phyloP scores from a whole-genome alignment of 225 moss, liverwort and hornwort species.

The Bryum argenteum region DNA sequence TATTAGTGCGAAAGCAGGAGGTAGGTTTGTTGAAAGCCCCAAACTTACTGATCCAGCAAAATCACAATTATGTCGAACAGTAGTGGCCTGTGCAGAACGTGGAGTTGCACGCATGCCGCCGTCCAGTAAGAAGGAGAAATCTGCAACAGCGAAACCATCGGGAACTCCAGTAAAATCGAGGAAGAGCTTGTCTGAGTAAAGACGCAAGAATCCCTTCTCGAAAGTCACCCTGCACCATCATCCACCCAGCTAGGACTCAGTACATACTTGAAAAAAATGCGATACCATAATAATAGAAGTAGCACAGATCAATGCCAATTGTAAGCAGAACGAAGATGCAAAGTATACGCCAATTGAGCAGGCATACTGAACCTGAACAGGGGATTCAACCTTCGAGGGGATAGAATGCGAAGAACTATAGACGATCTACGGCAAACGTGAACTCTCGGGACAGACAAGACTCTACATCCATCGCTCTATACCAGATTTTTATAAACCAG shows the following conservation, averaged over 20 bases:
- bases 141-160: slow-evolving; percentile 55
- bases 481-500: not conserved
- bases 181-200: slow-evolving; percentile 64
- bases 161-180: slow-evolving; percentile 80
- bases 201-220: slow-evolving; percentile 54
- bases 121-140: slow-evolving; percentile 53
- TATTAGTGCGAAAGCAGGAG: slow-evolving; percentile 68
- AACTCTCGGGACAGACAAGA: slow-evolving; percentile 6
- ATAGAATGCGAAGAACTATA: slow-evolving; percentile 8
- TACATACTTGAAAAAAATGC: not conserved
- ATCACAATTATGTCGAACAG: slow-evolving; percentile 52
- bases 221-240: slow-evolving; percentile 71
- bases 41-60: slow-evolving; percentile 72
- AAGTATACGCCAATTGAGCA: not conserved
- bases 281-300: not conserved
- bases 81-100: slow-evolving; percentile 34
- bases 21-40: slow-evolving; percentile 57
- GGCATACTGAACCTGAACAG: not conserved
- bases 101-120: slow-evolving; percentile 54
- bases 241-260: slow-evolving; percentile 6
- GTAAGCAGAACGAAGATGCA: slow-evolving; percentile 4
- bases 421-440: not conserved
- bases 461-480: not conserved
- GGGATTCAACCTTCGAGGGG: not conserved
- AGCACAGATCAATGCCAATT: not conserved